A percentile compares a stretch with the other conserved stretches of the same genome.
phyloP scores from a whole-genome alignment of 2,329 filamentous ascomycete genomes.

The Immersiporthe knoxdaviesiana region DNA sequence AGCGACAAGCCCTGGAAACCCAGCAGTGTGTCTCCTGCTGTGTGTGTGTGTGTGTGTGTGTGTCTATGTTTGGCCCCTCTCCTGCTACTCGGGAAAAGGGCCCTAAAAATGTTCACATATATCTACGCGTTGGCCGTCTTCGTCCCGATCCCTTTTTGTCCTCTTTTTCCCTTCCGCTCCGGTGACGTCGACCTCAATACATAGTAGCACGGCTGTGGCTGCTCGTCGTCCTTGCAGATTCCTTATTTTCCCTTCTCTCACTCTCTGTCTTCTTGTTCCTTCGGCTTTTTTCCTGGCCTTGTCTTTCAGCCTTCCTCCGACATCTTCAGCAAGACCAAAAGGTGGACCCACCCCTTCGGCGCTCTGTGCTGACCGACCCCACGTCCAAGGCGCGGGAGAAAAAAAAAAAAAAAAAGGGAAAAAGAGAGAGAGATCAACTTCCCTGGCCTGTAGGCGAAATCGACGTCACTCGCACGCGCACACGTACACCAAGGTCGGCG shows the following conservation, averaged over 20 bases:
- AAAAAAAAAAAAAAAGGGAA: neutral
- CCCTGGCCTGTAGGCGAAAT: constrained; percentile 15
- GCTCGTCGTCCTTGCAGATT: neutral
- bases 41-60: no score
- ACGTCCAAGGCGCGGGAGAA: neutral
- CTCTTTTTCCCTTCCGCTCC: neutral
- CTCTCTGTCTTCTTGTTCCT: neutral
- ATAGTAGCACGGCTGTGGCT: neutral
- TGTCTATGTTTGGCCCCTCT: neutral
- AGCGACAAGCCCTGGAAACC: neutral
- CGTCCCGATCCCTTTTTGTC: neutral
- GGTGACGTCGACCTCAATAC: constrained; percentile 11
- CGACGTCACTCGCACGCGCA: constrained; percentile 11
- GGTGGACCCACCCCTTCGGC: neutral
- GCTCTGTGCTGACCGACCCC: constrained; percentile 6
- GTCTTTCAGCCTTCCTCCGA: neutral
- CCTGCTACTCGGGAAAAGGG: neutral
- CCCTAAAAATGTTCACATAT: constrained; percentile 9
- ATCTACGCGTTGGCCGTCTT: constrained; percentile 12
- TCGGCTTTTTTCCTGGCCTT: neutral
- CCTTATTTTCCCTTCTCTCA: no score
- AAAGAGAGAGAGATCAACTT: neutral
- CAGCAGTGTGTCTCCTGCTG: neutral
- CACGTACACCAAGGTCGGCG: neutral
- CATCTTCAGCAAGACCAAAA: neutral